Percentiles rank a stretch among this genome's conserved stretches.
These are phyloP conservation scores for Boletus pseudo-olivaceus DNA, from an alignment of 768 basidiomycete species.

Conservation along the genomic window DNA sequence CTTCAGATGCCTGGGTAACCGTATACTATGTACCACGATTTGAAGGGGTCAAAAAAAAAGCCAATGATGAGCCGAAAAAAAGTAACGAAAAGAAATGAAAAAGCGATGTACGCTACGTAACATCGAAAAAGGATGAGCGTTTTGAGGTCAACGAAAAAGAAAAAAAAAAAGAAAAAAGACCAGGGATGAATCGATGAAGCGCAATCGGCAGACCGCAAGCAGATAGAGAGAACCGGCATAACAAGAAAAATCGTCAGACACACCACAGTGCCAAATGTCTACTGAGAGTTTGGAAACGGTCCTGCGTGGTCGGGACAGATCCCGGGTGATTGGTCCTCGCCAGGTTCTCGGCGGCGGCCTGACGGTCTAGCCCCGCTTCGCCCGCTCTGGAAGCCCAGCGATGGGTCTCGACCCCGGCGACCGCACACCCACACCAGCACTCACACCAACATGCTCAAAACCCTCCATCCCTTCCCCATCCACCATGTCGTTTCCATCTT, in stretches of 20 bases:
- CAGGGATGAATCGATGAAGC: background rate
- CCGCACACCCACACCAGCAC: slow-evolving; percentile 24
- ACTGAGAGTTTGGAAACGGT: background rate
- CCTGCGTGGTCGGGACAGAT: background rate
- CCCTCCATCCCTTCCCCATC: background rate
- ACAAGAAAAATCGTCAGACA: background rate
- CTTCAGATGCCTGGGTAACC: background rate
- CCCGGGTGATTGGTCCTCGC: background rate
- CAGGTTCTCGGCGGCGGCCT: background rate
- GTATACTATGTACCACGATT: too few relatives aligned
- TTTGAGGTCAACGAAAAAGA: background rate
- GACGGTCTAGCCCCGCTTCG: slow-evolving; percentile 19
- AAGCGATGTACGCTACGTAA: too few relatives aligned
- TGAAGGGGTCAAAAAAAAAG: too few relatives aligned
- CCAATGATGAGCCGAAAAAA: too few relatives aligned
- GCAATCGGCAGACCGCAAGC: background rate
- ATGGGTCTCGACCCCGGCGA: slow-evolving; percentile 25
- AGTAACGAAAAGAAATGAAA: too few relatives aligned
- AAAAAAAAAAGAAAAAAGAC: background rate
- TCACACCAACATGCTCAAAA: background rate
- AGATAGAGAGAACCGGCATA: background rate
- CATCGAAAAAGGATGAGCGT: background rate
- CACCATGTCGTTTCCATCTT: background rate
- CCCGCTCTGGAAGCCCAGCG: slow-evolving; percentile 31
- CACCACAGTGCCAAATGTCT: background rate